phyloP scores from a whole-genome alignment of 2,329 filamentous ascomycete species.

The Aaosphaeria pasadenensis region DNA sequence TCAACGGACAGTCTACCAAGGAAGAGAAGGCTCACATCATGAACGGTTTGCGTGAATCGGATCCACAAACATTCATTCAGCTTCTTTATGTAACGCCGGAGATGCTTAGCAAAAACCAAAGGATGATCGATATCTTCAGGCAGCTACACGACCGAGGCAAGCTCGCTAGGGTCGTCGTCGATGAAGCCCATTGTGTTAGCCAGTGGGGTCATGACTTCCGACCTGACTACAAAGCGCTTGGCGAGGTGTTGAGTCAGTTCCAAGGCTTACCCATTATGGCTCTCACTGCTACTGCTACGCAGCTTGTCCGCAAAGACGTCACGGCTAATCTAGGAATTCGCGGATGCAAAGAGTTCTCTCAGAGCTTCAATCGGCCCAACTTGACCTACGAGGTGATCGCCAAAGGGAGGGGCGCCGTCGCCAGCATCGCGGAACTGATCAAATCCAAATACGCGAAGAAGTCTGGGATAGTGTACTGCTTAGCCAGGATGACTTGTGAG shows the following conservation, averaged over 20 bases:
- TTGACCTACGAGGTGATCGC: constrained; percentile 79
- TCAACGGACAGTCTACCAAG: constrained; percentile 72
- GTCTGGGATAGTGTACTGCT: constrained; percentile 89
- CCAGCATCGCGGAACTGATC: constrained; percentile 64
- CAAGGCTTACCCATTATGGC: constrained; percentile 87
- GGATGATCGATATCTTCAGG: constrained; percentile 64
- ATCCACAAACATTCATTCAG: constrained; percentile 75
- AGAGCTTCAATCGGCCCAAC: constrained; percentile 97
- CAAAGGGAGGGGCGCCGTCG: constrained; percentile 62
- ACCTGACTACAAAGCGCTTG: constrained; percentile 88
- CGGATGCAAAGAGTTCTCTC: constrained; percentile 74
- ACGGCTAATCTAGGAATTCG: constrained; percentile 86
- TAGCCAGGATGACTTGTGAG: constrained; percentile 82
- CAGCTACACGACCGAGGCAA: constrained; percentile 66
- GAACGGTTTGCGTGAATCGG: constrained; percentile 57
- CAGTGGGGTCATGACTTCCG: constrained; percentile 99
- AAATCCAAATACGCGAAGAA: constrained; percentile 65
- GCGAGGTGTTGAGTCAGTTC: constrained; percentile 68
- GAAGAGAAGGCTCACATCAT: constrained; percentile 66
- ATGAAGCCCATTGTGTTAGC: constrained; percentile 98
- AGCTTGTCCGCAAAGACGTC: constrained; percentile 88
- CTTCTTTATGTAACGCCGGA: constrained; percentile 95
- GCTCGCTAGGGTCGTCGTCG: constrained; percentile 89
- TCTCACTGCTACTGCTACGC: constrained; percentile 89
- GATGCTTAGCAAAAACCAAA: constrained; percentile 82